Conservation (phyloP, 208 protist genomes). For the Kentomonas sorsogonicus region DNA sequence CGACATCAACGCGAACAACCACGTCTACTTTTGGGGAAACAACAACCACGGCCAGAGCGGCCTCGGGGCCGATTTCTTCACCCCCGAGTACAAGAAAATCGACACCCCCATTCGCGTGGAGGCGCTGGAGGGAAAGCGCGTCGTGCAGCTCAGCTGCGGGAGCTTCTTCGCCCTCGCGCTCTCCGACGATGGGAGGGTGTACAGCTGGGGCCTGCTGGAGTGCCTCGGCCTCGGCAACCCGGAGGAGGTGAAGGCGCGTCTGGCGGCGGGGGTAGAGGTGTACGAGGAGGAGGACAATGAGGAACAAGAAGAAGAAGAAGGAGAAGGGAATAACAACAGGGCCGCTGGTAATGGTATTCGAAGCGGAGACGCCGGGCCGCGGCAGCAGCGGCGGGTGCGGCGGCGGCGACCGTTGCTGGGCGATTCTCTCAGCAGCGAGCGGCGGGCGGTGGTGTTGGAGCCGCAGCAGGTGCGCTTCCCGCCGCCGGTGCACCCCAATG, state of each 20-base stretch:
- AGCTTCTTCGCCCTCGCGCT: constrained; percentile 83
- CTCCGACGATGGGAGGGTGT: constrained; percentile 52
- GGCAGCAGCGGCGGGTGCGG: too few species aligned
- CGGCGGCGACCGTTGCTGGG: constrained; percentile 38
- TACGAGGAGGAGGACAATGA: too few species aligned
- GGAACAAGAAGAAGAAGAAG: too few species aligned
- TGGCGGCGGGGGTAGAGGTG: constrained; percentile 16
- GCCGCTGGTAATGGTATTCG: too few species aligned
- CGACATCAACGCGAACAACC: too few species aligned
- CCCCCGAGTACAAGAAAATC: constrained; percentile 51
- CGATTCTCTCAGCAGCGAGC: constrained; percentile 76
- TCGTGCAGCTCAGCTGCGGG: constrained; percentile 78
- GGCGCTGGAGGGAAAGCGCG: constrained; percentile 52
- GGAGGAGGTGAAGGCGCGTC: constrained; percentile 47
- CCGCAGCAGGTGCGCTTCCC: constrained; percentile 61
- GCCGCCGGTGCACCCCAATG: constrained; percentile 7
- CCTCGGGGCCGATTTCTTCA: constrained; percentile 55
- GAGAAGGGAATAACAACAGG: too few species aligned
- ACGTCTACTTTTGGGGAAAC: constrained; percentile 89
- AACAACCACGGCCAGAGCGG: constrained; percentile 89
- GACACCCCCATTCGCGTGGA: constrained; percentile 60
- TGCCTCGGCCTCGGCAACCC: constrained; percentile 66
- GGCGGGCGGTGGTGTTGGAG: constrained; percentile 63
- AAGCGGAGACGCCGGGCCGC: too few species aligned
- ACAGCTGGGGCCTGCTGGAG: constrained; percentile 83